Evolutionary conservation across 345 rosid genomes (phyloP), one percentile per base, ranked within the genome.

Genomic region (Gossypium bickii): DNA sequence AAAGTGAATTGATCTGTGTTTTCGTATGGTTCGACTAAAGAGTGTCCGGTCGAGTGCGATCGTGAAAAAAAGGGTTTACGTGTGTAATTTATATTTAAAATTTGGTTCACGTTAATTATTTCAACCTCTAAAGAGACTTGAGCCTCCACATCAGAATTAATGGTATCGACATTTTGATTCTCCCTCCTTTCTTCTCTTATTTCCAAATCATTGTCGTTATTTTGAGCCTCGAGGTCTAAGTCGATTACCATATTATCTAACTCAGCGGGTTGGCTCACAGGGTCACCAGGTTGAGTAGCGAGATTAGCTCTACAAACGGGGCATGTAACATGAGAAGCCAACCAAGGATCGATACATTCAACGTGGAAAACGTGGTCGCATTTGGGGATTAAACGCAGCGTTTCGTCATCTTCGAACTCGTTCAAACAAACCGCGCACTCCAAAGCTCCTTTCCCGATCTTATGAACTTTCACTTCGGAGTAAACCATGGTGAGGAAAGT

Each of bases 321-420:
- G 74, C 99, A 95, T 4, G 99, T 95, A 9, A 85, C 83, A 75
- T 95, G 98, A n/a, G 90, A 92, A 51, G 75, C 81, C 1, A 95
- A 83, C 99, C 99, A 95, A 3, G 86, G 89, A 18, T 77, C 98
- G 74, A 95, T 87, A 56, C 99, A 95, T 3, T 93, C 96, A 3
- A 97, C 85, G 34, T 94, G 98, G 78, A 94, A 94, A 7, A 87
- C 98, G 78, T 94, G 98, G 73, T 92, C 90, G 41, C 98, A 94
- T 41, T 89, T 91, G 1, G 98, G 98, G 0, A 94, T 76, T 56
- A 94, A 80, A 84, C 98, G 97, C 86, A 94, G 91, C 89, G 86
- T 87, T 80, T 94, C 97, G 67, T 92, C 87, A 64, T 91, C 98
- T 72, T 91, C 94, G 52, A 95, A 95, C 70, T 95, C 99, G 72